Evolutionary conservation across 202 grass and related monocot genomes (phyloP).

Genomic region (Musa balbisiana): DNA sequence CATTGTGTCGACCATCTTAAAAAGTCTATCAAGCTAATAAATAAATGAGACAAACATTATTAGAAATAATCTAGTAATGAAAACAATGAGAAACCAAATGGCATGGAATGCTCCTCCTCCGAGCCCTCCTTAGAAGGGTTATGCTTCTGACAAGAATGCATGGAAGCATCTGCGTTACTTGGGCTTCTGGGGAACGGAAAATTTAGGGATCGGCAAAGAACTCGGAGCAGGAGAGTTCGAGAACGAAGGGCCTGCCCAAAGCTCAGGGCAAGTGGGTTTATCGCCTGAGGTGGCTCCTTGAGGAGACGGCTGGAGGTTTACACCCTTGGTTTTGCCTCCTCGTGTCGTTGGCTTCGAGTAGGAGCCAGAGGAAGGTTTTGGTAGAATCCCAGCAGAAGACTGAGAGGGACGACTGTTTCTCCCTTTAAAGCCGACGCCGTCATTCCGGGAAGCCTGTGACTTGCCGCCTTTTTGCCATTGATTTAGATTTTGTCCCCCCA

Average conservation of each 20-base stretch:
- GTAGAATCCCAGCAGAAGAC: slow-evolving; percentile 33
- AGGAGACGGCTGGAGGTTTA: slow-evolving; percentile 38
- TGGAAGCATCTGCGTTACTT: slow-evolving; percentile 33
- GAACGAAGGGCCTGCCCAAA: slow-evolving; percentile 69
- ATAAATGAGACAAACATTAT: no score
- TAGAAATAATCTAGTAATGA: no score
- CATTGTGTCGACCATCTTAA: no score
- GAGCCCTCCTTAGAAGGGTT: no score
- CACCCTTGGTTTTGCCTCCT: slow-evolving; percentile 35
- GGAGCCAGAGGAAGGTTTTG: slow-evolving; percentile 25
- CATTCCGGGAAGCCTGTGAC: slow-evolving; percentile 8
- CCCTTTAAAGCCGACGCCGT: slow-evolving; percentile 25
- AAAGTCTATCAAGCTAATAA: no score
- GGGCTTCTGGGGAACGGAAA: slow-evolving; percentile 72
- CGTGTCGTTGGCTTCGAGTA: slow-evolving; percentile 26
- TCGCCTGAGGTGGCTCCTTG: slow-evolving; percentile 19
- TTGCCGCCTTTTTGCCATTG: slow-evolving; percentile 45
- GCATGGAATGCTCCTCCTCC: no score
- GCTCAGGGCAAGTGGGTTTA: slow-evolving; percentile 41
- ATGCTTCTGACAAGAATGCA: no score
- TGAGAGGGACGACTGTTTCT: slow-evolving; percentile 62
- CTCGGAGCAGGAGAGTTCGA: slow-evolving; percentile 80
- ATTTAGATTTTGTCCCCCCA: slow-evolving; percentile 47
- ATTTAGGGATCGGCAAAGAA: slow-evolving; percentile 83
- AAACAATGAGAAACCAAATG: no score